A percentile compares a stretch with the other conserved stretches of the same genome.
phyloP scores from a whole-genome alignment of 768 basidiomycete species.

The Terana coerulea region DNA sequence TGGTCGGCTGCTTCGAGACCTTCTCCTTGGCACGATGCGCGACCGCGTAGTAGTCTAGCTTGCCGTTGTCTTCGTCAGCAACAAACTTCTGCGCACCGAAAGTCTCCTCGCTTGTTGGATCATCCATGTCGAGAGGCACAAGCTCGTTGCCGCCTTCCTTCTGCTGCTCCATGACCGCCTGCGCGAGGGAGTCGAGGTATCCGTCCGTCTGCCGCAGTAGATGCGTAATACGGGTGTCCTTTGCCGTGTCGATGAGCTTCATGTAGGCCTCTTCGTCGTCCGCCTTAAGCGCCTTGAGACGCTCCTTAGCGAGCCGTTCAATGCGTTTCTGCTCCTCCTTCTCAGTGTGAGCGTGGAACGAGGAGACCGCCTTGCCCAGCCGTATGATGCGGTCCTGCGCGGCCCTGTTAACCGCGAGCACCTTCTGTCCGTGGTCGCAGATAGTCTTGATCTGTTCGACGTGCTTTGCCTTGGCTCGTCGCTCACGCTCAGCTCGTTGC shows the following conservation, averaged over 20 bases:
- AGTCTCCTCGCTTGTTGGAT: slow-evolving; percentile 78
- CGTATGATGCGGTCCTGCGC: slow-evolving; percentile 55
- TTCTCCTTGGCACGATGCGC: slow-evolving; percentile 92
- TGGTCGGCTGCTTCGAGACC: slow-evolving; percentile 63
- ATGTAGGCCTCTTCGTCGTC: slow-evolving; percentile 99
- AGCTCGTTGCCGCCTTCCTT: slow-evolving; percentile 50
- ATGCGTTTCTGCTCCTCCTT: slow-evolving; percentile 98
- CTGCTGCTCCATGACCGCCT: slow-evolving; percentile 92
- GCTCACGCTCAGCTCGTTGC: slow-evolving; percentile 89
- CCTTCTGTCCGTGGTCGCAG: slow-evolving; percentile 74
- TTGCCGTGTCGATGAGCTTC: slow-evolving; percentile 97
- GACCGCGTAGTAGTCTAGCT: slow-evolving; percentile 94
- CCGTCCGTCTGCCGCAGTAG: slow-evolving; percentile 89
- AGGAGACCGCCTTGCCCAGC: slow-evolving; percentile 75
- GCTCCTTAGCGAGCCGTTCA: slow-evolving; percentile 94
- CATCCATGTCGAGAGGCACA: slow-evolving; percentile 63
- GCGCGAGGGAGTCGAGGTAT: slow-evolving; percentile 92
- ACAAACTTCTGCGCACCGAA: slow-evolving; percentile 79
- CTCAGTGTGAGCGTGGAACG: slow-evolving; percentile 87
- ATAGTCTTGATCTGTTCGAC: slow-evolving; percentile 90
- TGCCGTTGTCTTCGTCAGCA: slow-evolving; percentile 59
- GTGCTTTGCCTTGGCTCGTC: slow-evolving; percentile 93
- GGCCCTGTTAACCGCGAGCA: slow-evolving; percentile 56
- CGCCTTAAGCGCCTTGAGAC: slow-evolving; percentile 94
- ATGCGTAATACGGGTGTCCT: slow-evolving; percentile 98